Evolutionary conservation across 2,329 filamentous ascomycete genomes (phyloP).

Genomic region (Ophiostoma populinum): DNA sequence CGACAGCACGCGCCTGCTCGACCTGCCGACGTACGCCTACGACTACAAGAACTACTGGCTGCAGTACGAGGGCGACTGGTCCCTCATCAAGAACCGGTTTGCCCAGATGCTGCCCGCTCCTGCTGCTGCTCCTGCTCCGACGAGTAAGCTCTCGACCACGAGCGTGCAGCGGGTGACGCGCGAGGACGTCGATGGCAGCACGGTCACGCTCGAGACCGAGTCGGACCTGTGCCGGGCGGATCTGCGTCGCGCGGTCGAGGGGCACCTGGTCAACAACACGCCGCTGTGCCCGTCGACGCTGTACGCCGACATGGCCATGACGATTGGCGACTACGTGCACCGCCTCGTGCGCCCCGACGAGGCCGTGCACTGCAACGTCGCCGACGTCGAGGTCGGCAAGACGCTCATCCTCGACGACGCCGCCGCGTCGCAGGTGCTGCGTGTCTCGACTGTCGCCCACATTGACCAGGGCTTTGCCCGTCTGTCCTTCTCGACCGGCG

Average conservation of each 20-base stretch:
- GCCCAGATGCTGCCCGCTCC: constrained; percentile 18
- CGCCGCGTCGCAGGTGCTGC: constrained; percentile 36
- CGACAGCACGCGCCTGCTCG: constrained; percentile 29
- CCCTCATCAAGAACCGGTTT: constrained; percentile 49
- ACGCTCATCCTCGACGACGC: constrained; percentile 42
- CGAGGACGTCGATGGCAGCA: constrained; percentile 43
- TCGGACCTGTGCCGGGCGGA: constrained; percentile 48
- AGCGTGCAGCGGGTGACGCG: constrained; percentile 46
- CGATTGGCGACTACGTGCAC: constrained; percentile 49
- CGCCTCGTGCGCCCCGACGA: constrained; percentile 41
- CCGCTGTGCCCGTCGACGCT: constrained; percentile 45
- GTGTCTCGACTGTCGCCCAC: constrained; percentile 42
- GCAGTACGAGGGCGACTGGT: constrained; percentile 51
- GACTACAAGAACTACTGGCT: constrained; percentile 58
- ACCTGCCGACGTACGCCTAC: constrained; percentile 53
- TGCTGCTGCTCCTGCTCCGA: constrained; percentile 15
- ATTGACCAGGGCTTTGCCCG: constrained; percentile 35
- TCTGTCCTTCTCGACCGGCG: constrained; percentile 40
- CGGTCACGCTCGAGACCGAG: constrained; percentile 43
- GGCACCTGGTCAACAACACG: constrained; percentile 51
- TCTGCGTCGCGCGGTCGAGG: constrained; percentile 41
- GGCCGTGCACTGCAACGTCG: constrained; percentile 43
- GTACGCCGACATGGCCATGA: constrained; percentile 31
- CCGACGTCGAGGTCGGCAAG: constrained; percentile 51
- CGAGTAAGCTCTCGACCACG: constrained; percentile 40